Percentiles rank a stretch among this genome's conserved stretches.
Evolutionary conservation across 352 stramenopile species (phyloP).

Genomic region (Blastocystis sp.): DNA sequence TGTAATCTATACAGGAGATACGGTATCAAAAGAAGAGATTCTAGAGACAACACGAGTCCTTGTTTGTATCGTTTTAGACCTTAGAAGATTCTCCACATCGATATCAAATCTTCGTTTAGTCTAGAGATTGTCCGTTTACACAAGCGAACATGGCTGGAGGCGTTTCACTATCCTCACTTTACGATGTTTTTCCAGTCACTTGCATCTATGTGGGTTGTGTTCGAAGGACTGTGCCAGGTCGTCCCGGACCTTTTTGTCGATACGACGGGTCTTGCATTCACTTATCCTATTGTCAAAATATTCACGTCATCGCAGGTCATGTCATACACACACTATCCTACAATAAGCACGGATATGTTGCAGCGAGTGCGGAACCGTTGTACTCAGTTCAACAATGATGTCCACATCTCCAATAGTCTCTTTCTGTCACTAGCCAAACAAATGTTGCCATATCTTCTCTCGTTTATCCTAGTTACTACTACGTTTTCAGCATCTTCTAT

Average conservation of each 20-base stretch:
- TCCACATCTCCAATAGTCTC: slow-evolving; percentile 72
- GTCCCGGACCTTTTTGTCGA: slow-evolving; percentile 87
- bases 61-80: slow-evolving; percentile 61
- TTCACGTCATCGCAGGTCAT: slow-evolving; percentile 77
- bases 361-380: slow-evolving; percentile 78
- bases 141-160: slow-evolving; percentile 24
- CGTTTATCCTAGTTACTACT: slow-evolving; percentile 75
- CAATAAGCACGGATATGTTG: slow-evolving; percentile 98
- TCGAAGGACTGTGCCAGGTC: slow-evolving; percentile 74
- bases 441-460: slow-evolving; percentile 67
- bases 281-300: slow-evolving; percentile 81
- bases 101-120: slow-evolving; percentile 44
- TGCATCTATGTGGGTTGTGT: slow-evolving; percentile 81
- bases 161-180: slow-evolving; percentile 73
- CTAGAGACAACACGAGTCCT: slow-evolving; percentile 40
- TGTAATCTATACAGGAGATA: slow-evolving; percentile 45
- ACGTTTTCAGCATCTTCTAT: slow-evolving; percentile 84
- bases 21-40: slow-evolving; percentile 13
- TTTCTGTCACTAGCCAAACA: slow-evolving; percentile 82
- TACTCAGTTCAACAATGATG: slow-evolving; percentile 85
- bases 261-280: slow-evolving; percentile 93
- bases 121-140: slow-evolving; percentile 26
- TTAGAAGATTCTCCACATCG: slow-evolving; percentile 36
- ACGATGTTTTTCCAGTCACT: slow-evolving; percentile 90
- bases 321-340: slow-evolving; percentile 98